Evolutionary conservation across 768 basidiomycete species (phyloP).

Genomic region (Termitomyces sp.): DNA sequence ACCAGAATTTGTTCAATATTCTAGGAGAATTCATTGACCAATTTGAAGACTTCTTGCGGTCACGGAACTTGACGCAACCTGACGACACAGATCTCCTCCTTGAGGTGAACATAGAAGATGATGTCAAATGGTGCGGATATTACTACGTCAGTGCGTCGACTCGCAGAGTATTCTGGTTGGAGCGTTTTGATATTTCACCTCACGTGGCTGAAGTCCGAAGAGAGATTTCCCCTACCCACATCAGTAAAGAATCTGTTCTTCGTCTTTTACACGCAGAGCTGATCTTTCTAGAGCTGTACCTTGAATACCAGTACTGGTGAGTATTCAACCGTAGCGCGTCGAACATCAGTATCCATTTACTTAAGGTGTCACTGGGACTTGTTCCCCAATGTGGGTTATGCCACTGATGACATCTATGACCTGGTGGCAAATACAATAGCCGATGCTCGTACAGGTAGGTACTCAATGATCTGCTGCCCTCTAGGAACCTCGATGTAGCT

Average conservation of each 20-base stretch:
- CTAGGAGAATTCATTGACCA: background rate
- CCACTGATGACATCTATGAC: background rate
- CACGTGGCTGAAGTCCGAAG: background rate
- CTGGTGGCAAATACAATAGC: slow-evolving; percentile 6
- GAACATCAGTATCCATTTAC: background rate
- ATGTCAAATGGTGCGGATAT: slow-evolving; percentile 2
- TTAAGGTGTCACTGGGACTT: slow-evolving; percentile 9
- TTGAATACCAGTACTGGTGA: slow-evolving; percentile 11
- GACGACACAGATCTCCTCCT: slow-evolving; percentile 1
- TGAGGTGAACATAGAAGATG: background rate
- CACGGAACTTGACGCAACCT: background rate
- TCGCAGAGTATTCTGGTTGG: slow-evolving; percentile 4
- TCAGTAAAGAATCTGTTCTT: background rate
- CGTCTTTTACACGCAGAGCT: background rate
- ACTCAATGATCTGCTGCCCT: background rate
- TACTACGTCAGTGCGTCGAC: background rate
- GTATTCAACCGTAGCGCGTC: background rate
- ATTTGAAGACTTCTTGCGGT: slow-evolving; percentile 1
- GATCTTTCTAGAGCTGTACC: background rate
- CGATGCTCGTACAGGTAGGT: slow-evolving; percentile 10
- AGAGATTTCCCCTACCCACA: background rate
- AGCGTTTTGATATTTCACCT: background rate
- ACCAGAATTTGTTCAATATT: background rate
- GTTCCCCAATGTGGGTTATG: slow-evolving; percentile 2
- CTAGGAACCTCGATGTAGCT: background rate